Conservation (phyloP, 2,329 filamentous ascomycete genomes). For the Aureobasidium lini region DNA sequence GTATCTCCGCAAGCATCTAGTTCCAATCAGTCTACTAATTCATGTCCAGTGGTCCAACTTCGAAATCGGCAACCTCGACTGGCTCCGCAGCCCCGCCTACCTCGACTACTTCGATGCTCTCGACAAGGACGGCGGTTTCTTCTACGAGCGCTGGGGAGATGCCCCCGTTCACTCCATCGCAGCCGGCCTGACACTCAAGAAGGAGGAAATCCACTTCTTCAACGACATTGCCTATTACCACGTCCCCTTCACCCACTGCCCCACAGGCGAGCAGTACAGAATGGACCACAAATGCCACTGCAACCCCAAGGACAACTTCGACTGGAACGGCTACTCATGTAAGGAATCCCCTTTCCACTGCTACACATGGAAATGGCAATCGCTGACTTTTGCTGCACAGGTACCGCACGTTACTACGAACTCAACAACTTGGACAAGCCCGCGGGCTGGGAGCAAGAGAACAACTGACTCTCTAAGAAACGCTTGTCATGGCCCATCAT, state of each 20-base stretch:
- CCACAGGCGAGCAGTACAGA: constrained; percentile 77
- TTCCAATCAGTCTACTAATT: constrained; percentile 8
- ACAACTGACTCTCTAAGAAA: constrained; percentile 22
- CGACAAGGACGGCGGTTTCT: constrained; percentile 90
- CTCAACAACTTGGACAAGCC: constrained; percentile 75
- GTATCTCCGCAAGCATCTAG: constrained; percentile 28
- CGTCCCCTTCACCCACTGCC: constrained; percentile 95
- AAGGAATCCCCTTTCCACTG: constrained; percentile 35
- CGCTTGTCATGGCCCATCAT: constrained; percentile 1
- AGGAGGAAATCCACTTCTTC: constrained; percentile 96
- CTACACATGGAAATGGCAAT: background rate
- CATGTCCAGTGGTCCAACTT: constrained; percentile 90
- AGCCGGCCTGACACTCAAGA: constrained; percentile 76
- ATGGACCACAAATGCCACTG: constrained; percentile 86
- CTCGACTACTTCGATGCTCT: constrained; percentile 83
- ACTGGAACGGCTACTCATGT: constrained; percentile 99
- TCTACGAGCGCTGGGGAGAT: constrained; percentile 98
- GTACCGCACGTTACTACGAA: constrained; percentile 80
- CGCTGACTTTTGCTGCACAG: constrained; percentile 36
- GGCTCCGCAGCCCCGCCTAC: constrained; percentile 85
- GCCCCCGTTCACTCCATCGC: constrained; percentile 98
- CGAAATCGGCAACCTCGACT: constrained; percentile 81
- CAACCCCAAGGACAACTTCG: constrained; percentile 94
- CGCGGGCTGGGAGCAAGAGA: constrained; percentile 63
- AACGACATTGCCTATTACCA: constrained; percentile 98